These are phyloP conservation scores for Silene vulgaris DNA, from an alignment of 179 eudicot genomes.

Conservation along the genomic window DNA sequence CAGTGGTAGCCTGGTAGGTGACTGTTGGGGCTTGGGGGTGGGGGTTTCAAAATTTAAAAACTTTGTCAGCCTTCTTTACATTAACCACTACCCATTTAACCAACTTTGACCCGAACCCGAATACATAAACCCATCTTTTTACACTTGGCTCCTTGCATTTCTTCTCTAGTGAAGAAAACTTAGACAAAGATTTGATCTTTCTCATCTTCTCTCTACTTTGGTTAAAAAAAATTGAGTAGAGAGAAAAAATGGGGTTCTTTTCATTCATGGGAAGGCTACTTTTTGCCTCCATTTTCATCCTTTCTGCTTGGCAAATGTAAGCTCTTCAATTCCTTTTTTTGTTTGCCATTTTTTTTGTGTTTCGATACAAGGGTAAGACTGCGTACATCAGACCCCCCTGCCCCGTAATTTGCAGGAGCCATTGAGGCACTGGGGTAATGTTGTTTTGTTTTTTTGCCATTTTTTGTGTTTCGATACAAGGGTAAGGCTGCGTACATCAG, in stretches of 20 bases:
- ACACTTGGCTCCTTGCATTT: slow-evolving; percentile 1
- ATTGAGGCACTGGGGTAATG: no score
- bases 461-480: no score
- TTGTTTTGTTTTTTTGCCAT: no score
- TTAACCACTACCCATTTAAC: no score
- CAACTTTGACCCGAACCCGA: neutral
- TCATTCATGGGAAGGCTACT: slow-evolving; percentile 64
- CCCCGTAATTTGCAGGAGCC: no score
- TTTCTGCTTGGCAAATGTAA: slow-evolving; percentile 73
- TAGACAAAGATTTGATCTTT: slow-evolving; percentile 16
- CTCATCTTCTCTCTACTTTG: neutral
- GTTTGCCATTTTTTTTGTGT: neutral
- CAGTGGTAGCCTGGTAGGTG: slow-evolving; percentile 16
- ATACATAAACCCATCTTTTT: neutral
- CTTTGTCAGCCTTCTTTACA: no score
- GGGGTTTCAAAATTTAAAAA: slow-evolving; percentile 20
- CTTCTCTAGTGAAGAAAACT: neutral
- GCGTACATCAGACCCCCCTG: no score
- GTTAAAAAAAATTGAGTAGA: neutral
- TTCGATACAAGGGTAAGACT: no score
- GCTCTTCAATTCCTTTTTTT: neutral
- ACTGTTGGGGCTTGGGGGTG: neutral
- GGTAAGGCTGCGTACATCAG: neutral
- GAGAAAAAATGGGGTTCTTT: slow-evolving; percentile 50
- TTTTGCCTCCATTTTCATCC: slow-evolving; percentile 70